Evolutionary conservation across 2,329 filamentous ascomycete genomes (phyloP), one percentile per base, ranked within the genome.

Genomic region (Cladosporium sp.): DNA sequence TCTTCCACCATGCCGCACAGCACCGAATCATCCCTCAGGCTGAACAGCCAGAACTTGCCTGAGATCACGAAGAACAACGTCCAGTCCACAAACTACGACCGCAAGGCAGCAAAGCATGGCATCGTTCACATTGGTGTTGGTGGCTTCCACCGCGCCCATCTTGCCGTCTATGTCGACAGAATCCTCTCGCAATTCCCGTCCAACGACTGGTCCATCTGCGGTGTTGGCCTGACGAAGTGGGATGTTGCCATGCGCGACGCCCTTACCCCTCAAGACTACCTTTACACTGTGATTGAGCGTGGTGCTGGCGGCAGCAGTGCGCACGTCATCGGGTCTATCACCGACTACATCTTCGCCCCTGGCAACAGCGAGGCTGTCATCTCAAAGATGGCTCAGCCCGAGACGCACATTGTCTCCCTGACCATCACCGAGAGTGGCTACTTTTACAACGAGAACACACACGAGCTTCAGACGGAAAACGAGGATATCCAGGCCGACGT

Each of bases 381-480:
- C 32, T 72, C 71, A 61, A 79, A 79, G 71, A 78, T 79, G 76
- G 77, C 77, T 1, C 71, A 78, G 66, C 70, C 74, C 0, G 75
- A 79, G 60, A 79, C 77, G 10, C 74, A 72, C 61, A 79, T 79
- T 55, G 77, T 79, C 32, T 79, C 77, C 13, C 63, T 79, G 63
- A 79, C 77, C 61, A 79, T 79, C 63, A 79, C 77, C 41, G 77
- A 79, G 68, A 77, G 73, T 61, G 77, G 77, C 56, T 79, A 79
- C 73, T 79, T 76, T 69, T 78, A 79, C 70, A 77, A 79, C 62
- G 77, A 79, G 63, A 78, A 79, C 70, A 76, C 76, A n/a, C 77
- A 79, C 68, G 66, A 78, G 68, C 69, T 79, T 54, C 65, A 73
- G 56, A 63, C 64, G 34, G 70, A 78, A 41, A 69, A 78, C 62